phyloP scores from a whole-genome alignment of 2,329 filamentous ascomycete species.

The Fusarium sp. region DNA sequence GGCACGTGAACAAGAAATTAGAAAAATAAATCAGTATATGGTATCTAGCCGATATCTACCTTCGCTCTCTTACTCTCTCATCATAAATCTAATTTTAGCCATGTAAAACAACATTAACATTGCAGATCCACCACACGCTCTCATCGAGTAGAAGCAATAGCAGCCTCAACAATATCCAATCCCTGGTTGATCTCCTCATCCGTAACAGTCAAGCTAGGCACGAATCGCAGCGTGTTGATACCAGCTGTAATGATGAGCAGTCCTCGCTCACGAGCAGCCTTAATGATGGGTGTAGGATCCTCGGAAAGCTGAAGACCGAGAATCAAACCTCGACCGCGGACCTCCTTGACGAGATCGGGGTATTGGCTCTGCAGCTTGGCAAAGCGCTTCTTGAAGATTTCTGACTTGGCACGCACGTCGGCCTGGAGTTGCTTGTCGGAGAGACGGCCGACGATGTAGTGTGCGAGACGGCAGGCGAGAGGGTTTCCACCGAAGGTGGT shows the following conservation, averaged over 20 bases:
- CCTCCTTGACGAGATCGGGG: slow-evolving; percentile 82
- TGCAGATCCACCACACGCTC: not conserved
- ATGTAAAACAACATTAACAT: slow-evolving; percentile 5
- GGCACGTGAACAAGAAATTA: not conserved
- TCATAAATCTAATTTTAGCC: slow-evolving; percentile 24
- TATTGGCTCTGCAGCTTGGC: slow-evolving; percentile 63
- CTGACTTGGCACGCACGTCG: slow-evolving; percentile 76
- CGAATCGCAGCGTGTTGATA: slow-evolving; percentile 91
- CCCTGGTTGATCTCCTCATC: slow-evolving; percentile 86
- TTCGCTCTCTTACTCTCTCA: slow-evolving; percentile 24
- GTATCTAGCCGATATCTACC: slow-evolving; percentile 37
- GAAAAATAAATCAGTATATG: slow-evolving; percentile 35
- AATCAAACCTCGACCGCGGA: slow-evolving; percentile 87
- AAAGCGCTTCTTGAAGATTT: slow-evolving; percentile 65
- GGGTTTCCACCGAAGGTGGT: slow-evolving; percentile 97
- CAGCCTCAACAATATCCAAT: slow-evolving; percentile 80
- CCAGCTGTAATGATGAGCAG: slow-evolving; percentile 93
- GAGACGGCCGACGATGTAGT: slow-evolving; percentile 86
- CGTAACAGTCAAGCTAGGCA: slow-evolving; percentile 87
- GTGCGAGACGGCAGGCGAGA: slow-evolving; percentile 85
- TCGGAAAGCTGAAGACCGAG: slow-evolving; percentile 86
- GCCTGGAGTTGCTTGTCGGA: slow-evolving; percentile 79
- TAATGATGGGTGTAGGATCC: slow-evolving; percentile 82
- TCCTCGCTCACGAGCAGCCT: slow-evolving; percentile 88
- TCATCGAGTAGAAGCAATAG: slow-evolving; percentile 64